These are phyloP conservation scores for Coprinopsis marcescibilis DNA, from an alignment of 768 basidiomycete species.

Conservation along the genomic window DNA sequence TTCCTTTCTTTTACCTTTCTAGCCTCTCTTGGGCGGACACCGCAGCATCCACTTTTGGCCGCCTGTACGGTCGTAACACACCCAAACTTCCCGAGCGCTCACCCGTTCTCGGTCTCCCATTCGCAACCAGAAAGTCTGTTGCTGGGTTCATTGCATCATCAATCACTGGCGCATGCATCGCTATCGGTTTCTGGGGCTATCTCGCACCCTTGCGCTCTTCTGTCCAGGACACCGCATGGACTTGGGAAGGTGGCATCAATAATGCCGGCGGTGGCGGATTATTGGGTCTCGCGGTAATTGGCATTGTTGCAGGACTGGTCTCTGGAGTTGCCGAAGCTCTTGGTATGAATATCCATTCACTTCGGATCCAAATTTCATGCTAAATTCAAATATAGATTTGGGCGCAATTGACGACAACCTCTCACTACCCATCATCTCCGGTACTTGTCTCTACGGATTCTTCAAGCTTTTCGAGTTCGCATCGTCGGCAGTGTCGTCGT, in stretches of 20 bases:
- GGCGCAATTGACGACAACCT: slow-evolving; percentile 86
- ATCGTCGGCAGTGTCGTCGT: slow-evolving; percentile 21
- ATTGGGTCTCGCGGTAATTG: slow-evolving; percentile 49
- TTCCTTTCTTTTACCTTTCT: slow-evolving; percentile 6
- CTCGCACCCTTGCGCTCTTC: slow-evolving; percentile 42
- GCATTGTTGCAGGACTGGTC: slow-evolving; percentile 66
- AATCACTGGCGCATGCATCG: slow-evolving; percentile 63
- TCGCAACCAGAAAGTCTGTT: slow-evolving; percentile 78
- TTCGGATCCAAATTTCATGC: slow-evolving; percentile 7
- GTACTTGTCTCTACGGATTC: slow-evolving; percentile 49
- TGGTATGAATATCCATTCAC: slow-evolving; percentile 44
- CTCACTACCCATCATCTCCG: slow-evolving; percentile 83
- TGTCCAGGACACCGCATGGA: slow-evolving; percentile 43
- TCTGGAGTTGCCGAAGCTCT: slow-evolving; percentile 86
- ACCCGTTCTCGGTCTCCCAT: slow-evolving; percentile 49
- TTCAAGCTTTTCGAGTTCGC: slow-evolving; percentile 33
- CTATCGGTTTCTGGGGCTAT: slow-evolving; percentile 66
- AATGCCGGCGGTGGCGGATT: slow-evolving; percentile 28
- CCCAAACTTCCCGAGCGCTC: slow-evolving; percentile 38
- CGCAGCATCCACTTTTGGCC: slow-evolving; percentile 85
- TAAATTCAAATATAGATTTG: slow-evolving; percentile 47
- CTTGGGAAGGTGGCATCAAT: slow-evolving; percentile 48
- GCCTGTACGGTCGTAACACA: slow-evolving; percentile 73
- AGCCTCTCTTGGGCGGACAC: slow-evolving; percentile 97
- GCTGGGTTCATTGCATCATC: slow-evolving; percentile 81